These are phyloP conservation scores for Saccharomyces kudriavzevii DNA, from an alignment of 805 yeast species.

Conservation along the genomic window DNA sequence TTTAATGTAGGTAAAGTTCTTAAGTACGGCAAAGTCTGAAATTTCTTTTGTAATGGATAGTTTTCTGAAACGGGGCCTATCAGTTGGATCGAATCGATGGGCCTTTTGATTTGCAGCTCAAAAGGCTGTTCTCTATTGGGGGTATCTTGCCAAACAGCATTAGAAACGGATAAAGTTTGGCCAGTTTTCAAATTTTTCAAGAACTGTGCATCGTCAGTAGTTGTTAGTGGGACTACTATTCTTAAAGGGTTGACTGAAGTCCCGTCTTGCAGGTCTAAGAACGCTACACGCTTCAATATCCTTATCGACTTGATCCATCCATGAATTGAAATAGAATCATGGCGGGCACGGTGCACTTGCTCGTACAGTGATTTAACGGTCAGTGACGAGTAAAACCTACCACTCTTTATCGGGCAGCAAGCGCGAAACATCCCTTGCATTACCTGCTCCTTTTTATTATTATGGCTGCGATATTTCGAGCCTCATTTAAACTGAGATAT, in stretches of 20 bases:
- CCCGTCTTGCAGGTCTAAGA: conserved; percentile 78
- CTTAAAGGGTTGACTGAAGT: conserved; percentile 46
- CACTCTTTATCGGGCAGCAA: not conserved
- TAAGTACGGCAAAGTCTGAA: conserved; percentile 55
- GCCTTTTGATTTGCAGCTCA: conserved; percentile 39
- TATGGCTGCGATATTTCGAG: not conserved
- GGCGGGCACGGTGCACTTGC: conserved; percentile 2
- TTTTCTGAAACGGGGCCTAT: conserved; percentile 53
- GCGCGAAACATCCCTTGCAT: not conserved
- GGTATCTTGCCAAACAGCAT: conserved; percentile 25
- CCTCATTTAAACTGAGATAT: not conserved
- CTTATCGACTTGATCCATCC: conserved; percentile 79
- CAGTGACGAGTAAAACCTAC: conserved; percentile 20
- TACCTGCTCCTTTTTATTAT: not conserved
- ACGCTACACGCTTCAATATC: conserved; percentile 65
- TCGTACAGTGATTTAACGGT: conserved; percentile 6
- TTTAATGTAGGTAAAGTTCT: conserved; percentile 70
- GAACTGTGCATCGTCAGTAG: conserved; percentile 23
- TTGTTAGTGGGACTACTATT: conserved; percentile 40
- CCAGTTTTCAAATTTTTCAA: conserved; percentile 36
- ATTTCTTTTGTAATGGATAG: conserved; percentile 82
- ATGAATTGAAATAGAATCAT: conserved; percentile 27
- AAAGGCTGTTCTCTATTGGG: conserved; percentile 38
- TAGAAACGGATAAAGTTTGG: conserved; percentile 36
- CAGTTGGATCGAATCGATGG: conserved; percentile 34